Percentiles rank a stretch among this genome's conserved stretches.
These are phyloP conservation scores for Digitaria exilis DNA, from an alignment of 202 grass and related monocot species.

Conservation along the genomic window DNA sequence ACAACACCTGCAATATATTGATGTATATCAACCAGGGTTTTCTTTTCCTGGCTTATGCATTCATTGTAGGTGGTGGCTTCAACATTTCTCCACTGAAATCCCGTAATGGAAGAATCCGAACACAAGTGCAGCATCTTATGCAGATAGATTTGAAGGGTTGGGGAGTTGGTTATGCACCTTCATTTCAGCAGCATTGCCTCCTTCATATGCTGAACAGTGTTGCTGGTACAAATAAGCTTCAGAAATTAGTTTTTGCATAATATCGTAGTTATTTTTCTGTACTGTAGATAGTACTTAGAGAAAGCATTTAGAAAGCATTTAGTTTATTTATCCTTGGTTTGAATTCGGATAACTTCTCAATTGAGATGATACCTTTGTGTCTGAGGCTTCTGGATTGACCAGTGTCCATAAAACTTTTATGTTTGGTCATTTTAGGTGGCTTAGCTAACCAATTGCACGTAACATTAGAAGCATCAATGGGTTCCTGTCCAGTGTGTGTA, in stretches of 20 bases:
- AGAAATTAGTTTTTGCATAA: constrained; percentile 1
- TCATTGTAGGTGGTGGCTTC: constrained; percentile 79
- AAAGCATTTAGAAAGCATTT: no score
- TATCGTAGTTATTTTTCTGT: constrained; percentile 11
- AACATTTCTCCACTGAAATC: constrained; percentile 94
- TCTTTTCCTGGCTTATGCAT: constrained; percentile 15
- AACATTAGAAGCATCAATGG: neutral
- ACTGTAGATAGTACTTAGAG: neutral
- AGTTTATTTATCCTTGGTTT: neutral
- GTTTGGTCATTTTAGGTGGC: constrained; percentile 11
- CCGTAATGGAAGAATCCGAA: constrained; percentile 75
- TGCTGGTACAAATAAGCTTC: constrained; percentile 62
- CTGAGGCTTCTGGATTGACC: neutral
- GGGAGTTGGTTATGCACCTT: constrained; percentile 80
- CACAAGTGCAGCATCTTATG: constrained; percentile 98
- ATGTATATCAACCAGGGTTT: constrained; percentile 22
- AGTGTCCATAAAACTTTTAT: constrained; percentile 7
- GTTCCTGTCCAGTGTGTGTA: neutral
- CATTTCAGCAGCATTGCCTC: constrained; percentile 95
- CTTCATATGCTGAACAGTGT: constrained; percentile 98
- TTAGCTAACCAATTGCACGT: constrained; percentile 18
- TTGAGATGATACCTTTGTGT: no score
- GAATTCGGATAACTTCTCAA: no score
- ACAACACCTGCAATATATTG: constrained; percentile 24
- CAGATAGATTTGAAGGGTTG: constrained; percentile 99